Evolutionary conservation across 305 asterid genomes (phyloP).

Genomic region (Fraxinus greggii): DNA sequence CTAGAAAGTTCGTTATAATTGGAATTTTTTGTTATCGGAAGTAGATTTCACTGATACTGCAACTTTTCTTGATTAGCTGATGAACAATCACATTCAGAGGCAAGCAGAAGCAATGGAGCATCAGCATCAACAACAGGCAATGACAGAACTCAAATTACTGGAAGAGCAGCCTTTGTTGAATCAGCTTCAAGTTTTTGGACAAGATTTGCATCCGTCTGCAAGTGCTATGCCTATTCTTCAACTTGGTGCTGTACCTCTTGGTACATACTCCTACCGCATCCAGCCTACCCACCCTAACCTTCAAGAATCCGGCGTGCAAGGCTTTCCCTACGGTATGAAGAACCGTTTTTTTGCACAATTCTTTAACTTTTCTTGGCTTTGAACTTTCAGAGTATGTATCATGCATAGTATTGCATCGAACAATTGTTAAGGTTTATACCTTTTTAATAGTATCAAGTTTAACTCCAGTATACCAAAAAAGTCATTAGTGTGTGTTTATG

Average conservation of each 20-base stretch:
- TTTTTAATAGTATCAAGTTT: background rate
- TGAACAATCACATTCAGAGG: slow-evolving; percentile 55
- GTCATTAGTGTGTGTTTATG: background rate
- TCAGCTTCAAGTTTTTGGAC: slow-evolving; percentile 62
- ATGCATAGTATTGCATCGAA: background rate
- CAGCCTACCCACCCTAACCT: slow-evolving; percentile 74
- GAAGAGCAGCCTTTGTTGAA: slow-evolving; percentile 54
- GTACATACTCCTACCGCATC: slow-evolving; percentile 41
- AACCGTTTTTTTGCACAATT: background rate
- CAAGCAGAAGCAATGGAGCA: slow-evolving; percentile 44
- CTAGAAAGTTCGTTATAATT: background rate
- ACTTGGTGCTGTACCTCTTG: slow-evolving; percentile 41
- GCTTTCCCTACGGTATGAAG: slow-evolving; percentile 19
- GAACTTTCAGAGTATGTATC: background rate
- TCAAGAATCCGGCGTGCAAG: slow-evolving; percentile 36
- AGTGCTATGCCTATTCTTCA: slow-evolving; percentile 33
- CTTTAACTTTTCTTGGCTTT: background rate
- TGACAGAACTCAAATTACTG: slow-evolving; percentile 54
- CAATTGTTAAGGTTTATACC: background rate
- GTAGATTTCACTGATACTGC: background rate
- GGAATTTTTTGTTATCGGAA: background rate
- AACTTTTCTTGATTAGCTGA: slow-evolving; percentile 37
- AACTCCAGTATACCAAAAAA: background rate
- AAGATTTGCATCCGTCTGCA: slow-evolving; percentile 28
- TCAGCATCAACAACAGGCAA: slow-evolving; percentile 33